These are phyloP conservation scores for Pyracantha coccinea DNA, from an alignment of 331 rosid genomes.

Conservation along the genomic window DNA sequence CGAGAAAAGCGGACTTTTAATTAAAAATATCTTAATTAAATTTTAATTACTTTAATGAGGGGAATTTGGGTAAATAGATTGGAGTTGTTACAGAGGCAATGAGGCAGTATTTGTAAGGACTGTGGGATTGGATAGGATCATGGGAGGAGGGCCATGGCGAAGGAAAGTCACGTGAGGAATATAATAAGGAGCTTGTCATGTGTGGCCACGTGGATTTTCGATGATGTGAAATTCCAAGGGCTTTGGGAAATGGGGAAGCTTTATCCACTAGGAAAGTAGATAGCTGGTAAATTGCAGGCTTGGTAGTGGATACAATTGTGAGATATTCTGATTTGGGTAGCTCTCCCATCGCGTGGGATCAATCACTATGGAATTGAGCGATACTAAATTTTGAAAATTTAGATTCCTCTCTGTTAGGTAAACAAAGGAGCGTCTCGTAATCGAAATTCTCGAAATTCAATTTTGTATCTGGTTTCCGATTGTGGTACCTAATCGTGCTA, in stretches of 20 bases:
- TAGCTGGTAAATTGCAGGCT: background rate
- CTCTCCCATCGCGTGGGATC: too few relatives aligned
- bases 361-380: too few relatives aligned
- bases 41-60: background rate
- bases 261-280: background rate
- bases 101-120: background rate
- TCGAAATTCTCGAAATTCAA: too few relatives aligned
- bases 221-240: background rate
- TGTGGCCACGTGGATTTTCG: conserved; percentile 27
- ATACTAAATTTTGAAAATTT: too few relatives aligned
- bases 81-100: conserved; percentile 9
- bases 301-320: background rate
- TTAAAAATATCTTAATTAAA: too few relatives aligned
- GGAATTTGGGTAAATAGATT: conserved; percentile 9
- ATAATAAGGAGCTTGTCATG: conserved; percentile 17
- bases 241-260: background rate
- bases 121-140: conserved; percentile 5
- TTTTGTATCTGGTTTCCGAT: too few relatives aligned
- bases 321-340: too few relatives aligned
- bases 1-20: background rate
- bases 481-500: too few relatives aligned
- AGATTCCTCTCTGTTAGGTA: too few relatives aligned
- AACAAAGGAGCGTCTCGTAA: too few relatives aligned
- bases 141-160: background rate
- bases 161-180: conserved; percentile 42